Percentiles rank a stretch among this genome's conserved stretches.
Conservation (phyloP, 768 basidiomycete species). For the Boletus subcaerulescens region DNA sequence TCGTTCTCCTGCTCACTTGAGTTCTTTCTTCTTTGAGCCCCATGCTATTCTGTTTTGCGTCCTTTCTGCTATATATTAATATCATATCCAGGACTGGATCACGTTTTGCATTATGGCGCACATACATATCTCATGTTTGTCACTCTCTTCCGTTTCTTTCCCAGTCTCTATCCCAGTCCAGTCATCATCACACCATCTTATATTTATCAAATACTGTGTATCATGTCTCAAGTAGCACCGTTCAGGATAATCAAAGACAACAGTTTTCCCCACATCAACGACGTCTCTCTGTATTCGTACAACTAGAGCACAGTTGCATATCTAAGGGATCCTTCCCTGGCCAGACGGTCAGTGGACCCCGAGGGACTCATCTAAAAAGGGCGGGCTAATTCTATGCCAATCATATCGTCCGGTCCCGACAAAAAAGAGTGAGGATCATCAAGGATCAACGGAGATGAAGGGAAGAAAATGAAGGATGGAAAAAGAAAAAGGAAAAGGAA, state of each 20-base stretch:
- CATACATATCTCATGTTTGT: neutral
- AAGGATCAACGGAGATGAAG: neutral
- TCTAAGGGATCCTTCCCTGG: slow-evolving; percentile 1
- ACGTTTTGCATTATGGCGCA: slow-evolving; percentile 5
- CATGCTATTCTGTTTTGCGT: neutral
- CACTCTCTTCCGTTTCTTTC: slow-evolving; percentile 9
- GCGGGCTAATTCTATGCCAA: slow-evolving; percentile 15
- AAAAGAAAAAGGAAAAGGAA: neutral
- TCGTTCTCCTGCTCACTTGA: neutral
- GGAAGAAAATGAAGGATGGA: neutral
- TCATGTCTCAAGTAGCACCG: neutral
- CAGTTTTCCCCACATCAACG: neutral
- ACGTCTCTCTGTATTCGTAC: slow-evolving; percentile 18
- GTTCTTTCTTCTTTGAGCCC: neutral
- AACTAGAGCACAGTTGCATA: slow-evolving; percentile 8
- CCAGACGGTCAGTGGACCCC: neutral
- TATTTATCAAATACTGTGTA: slow-evolving; percentile 5
- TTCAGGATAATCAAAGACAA: no score
- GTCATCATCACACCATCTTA: neutral
- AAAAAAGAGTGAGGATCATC: slow-evolving; percentile 1
- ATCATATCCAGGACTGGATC: slow-evolving; percentile 9
- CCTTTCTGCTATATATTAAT: slow-evolving; percentile 7
- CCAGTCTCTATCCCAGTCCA: neutral
- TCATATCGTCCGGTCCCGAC: slow-evolving; percentile 14
- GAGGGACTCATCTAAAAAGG: slow-evolving; percentile 6